Conservation (phyloP, 2,329 filamentous ascomycete genomes). For the Pezizomycotina sp. region DNA sequence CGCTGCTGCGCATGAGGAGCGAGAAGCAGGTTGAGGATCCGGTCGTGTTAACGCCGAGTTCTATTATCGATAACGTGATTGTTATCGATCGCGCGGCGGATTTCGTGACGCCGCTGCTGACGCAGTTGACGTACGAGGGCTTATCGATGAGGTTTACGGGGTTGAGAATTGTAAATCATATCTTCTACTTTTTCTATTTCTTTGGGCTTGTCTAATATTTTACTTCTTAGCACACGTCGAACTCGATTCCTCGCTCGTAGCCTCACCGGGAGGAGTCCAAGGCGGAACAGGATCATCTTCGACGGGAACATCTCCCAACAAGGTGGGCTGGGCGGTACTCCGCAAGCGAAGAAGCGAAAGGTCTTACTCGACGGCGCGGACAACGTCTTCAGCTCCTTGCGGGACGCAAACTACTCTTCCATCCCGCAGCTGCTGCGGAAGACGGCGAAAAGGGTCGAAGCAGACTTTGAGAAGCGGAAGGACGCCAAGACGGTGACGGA, state of each 20-base stretch:
- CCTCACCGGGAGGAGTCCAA: slow-evolving; percentile 43
- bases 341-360: slow-evolving; percentile 62
- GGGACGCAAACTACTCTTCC: slow-evolving; percentile 88
- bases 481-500: slow-evolving; percentile 76
- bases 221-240: slow-evolving; percentile 51
- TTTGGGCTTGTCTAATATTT: no score
- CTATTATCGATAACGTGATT: slow-evolving; percentile 74
- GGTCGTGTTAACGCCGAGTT: slow-evolving; percentile 65
- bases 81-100: slow-evolving; percentile 93
- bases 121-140: slow-evolving; percentile 91
- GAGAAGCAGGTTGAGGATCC: slow-evolving; percentile 71
- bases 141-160: slow-evolving; percentile 84
- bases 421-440: slow-evolving; percentile 80
- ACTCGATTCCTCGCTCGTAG: slow-evolving; percentile 77
- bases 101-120: slow-evolving; percentile 78
- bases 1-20: slow-evolving; percentile 78
- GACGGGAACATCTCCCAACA: slow-evolving; percentile 41
- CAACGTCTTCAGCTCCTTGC: slow-evolving; percentile 69
- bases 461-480: slow-evolving; percentile 76
- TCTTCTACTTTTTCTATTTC: not conserved
- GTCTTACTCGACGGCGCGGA: slow-evolving; percentile 80
- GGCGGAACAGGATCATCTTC: slow-evolving; percentile 27
- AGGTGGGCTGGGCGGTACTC: slow-evolving; percentile 36
- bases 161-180: slow-evolving; percentile 53
- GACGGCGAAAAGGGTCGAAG: slow-evolving; percentile 69